These are phyloP conservation scores for Chenopodium album DNA, from an alignment of 148 eudicot species.

Conservation along the genomic window DNA sequence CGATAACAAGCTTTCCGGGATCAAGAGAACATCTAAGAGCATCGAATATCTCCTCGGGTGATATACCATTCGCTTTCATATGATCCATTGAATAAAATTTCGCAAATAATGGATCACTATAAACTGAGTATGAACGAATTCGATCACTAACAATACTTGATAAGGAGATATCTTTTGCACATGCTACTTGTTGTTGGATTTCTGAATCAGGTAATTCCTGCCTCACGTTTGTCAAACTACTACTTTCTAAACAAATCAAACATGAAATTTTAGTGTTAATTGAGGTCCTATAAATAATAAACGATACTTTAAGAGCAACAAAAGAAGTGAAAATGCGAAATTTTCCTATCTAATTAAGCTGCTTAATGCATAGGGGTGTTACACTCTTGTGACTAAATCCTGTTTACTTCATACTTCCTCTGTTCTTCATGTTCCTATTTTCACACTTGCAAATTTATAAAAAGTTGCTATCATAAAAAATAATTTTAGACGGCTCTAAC, in stretches of 20 bases:
- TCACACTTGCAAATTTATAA: no score
- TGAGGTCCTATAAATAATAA: background rate
- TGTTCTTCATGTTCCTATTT: no score
- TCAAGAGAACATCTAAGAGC: conserved; percentile 34
- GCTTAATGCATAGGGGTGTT: no score
- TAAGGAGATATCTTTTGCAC: background rate
- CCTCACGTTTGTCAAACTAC: background rate
- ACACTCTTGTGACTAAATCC: no score
- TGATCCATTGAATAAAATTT: conserved; percentile 28
- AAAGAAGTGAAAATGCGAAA: no score
- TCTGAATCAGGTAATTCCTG: conserved; percentile 1
- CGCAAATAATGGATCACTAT: conserved; percentile 11
- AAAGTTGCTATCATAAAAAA: no score
- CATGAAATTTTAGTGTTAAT: background rate
- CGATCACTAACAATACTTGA: background rate
- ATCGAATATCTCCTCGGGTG: conserved; percentile 22
- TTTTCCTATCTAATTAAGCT: no score
- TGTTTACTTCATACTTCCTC: no score
- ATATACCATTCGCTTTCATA: conserved; percentile 10
- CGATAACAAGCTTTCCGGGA: conserved; percentile 48
- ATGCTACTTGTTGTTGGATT: background rate
- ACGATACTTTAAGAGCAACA: no score
- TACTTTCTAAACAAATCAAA: conserved; percentile 14
- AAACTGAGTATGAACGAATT: conserved; percentile 1
- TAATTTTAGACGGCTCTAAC: no score